Evolutionary conservation across 176 grass and related monocot genomes (phyloP).

Genomic region (Bolboschoenus planiculmis): DNA sequence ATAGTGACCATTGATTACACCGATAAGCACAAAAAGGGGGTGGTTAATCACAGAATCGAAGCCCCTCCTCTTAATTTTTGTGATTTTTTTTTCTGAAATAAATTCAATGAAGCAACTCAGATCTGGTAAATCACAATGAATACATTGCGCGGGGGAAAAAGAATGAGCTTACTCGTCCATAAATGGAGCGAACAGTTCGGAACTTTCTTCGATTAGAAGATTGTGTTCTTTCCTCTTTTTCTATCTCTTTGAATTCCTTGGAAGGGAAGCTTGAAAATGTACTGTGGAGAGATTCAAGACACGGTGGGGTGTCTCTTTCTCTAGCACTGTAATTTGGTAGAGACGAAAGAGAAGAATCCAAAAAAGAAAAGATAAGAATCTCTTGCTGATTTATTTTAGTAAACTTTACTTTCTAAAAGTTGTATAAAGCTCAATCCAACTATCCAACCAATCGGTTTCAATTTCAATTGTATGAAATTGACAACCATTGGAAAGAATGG

Average conservation of each 20-base stretch:
- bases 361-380: background rate
- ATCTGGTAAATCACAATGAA: background rate
- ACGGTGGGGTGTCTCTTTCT: background rate
- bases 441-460: background rate
- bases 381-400: background rate
- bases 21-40: background rate
- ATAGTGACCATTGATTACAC: background rate
- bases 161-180: slow-evolving; percentile 53
- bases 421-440: background rate
- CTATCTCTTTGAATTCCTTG: background rate
- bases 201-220: background rate
- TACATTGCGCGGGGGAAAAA: background rate
- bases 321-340: background rate
- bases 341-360: no score
- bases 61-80: background rate
- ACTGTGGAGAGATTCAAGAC: background rate
- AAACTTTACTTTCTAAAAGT: background rate
- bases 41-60: background rate
- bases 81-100: background rate
- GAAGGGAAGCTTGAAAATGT: background rate
- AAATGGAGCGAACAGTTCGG: background rate
- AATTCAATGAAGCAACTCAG: background rate
- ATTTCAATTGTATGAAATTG: background rate
- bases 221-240: background rate
- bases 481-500: background rate